Conservation (phyloP, 2,329 filamentous ascomycete species). For the Penicillium sclerotiorum region DNA sequence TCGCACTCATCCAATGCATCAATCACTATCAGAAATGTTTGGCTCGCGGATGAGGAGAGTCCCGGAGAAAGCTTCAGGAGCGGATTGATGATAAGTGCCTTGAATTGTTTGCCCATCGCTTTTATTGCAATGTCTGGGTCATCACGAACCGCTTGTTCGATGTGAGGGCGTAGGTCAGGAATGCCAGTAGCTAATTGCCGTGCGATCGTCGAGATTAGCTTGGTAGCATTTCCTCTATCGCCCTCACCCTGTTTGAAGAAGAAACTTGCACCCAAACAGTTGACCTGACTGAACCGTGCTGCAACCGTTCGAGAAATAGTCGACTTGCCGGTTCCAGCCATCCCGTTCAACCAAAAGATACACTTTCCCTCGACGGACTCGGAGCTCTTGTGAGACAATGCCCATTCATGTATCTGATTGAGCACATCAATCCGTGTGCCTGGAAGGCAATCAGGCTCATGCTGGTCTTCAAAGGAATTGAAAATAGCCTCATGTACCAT, state of each 20-base stretch:
- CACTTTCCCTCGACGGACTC: too few relatives aligned
- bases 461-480: neutral
- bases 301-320: constrained; percentile 35
- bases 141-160: constrained; percentile 19
- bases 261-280: constrained; percentile 33
- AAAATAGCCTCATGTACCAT: neutral
- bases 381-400: too few relatives aligned
- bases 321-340: constrained; percentile 20
- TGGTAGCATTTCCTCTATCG: constrained; percentile 37
- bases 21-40: constrained; percentile 4
- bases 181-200: constrained; percentile 29
- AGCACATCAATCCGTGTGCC: neutral
- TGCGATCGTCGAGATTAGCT: constrained; percentile 42
- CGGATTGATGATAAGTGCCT: constrained; percentile 23
- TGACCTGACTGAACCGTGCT: constrained; percentile 10
- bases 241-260: constrained; percentile 45
- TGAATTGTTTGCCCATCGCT: constrained; percentile 26
- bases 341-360: constrained; percentile 36
- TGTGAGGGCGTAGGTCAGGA: constrained; percentile 28
- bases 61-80: neutral
- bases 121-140: constrained; percentile 26
- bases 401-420: neutral
- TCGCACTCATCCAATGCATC: constrained; percentile 35
- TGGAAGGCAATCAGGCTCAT: neutral
- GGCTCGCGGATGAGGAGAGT: neutral